Conservation (phyloP, 176 grass and related monocot species). For the bread wheat (Triticum aestivum) region IWGSC_CS_RefSeq_v2.1 NC_057800.1:608214585-608215084, state of each 20-base stretch:
- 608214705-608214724: background rate
- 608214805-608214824: too few relatives aligned
- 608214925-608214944: too few relatives aligned
- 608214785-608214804: too few relatives aligned
- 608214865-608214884: too few relatives aligned
- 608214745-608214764: background rate
- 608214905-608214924: too few relatives aligned
- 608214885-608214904: too few relatives aligned
- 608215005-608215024: background rate
- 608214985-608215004: background rate
- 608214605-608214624: background rate
- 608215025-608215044: background rate
- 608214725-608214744: background rate
- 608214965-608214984: background rate
- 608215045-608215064: background rate
- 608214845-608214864: too few relatives aligned
- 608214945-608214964: too few relatives aligned
- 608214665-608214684: background rate
- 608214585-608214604: background rate
- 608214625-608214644: background rate
- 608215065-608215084: slow-evolving; percentile 59
- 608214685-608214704: background rate
- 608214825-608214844: too few relatives aligned
- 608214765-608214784: background rate
- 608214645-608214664: background rate